Evolutionary conservation across 768 basidiomycete genomes (phyloP), one percentile per base, ranked within the genome.

Genomic region (Guyanaporus albipodus): DNA sequence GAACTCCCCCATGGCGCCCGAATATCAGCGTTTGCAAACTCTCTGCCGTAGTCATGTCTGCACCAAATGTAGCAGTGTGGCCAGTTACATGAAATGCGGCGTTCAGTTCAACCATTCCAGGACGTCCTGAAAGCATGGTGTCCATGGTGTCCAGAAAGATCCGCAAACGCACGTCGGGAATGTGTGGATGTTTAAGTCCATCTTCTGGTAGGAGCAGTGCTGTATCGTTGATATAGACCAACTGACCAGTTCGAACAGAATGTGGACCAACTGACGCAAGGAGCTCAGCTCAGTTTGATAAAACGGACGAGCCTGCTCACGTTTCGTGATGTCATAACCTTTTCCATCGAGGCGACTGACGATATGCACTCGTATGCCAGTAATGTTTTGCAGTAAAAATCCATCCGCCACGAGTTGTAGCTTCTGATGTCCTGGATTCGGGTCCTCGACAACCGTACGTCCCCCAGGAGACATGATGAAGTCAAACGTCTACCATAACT

Each of bases 261-360:
- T 91, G 83, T 44, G 87, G 90, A 0, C 90, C 91, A 57, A 94
- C 90, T 93, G 48, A 10, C 19, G 28, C 12, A 48, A 8, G 22
- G 23, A 37, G n/a, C 24, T 57, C 38, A 55, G 42, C 21, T 21
- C 45, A 39, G 27, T 2, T 41, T 22, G 31, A 29, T 41, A 36
- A 36, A 4, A 19, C 10, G 26, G 10, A 50, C 29, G 8, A 46
- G 38, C 33, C 29, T 17, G 64, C 85, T 59, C 56, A 93, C 93
- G 70, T 71, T 82, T 89, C 27, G 85, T 77, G 43, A 97, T 76
- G 56, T 95, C 89, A 56, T 91, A 95, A 8, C 92, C 92, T 55
- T 75, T 83, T 11, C 85, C 84, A 56, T 94, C 92, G 43, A 92
- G 62, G 22, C 91, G 75, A 59, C 79, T 85, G 19, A 89, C 82